Percentiles rank a stretch among this genome's conserved stretches.
phyloP scores from a whole-genome alignment of 1,139 yeast species.

The Saccharomyces hybrid region DNA sequence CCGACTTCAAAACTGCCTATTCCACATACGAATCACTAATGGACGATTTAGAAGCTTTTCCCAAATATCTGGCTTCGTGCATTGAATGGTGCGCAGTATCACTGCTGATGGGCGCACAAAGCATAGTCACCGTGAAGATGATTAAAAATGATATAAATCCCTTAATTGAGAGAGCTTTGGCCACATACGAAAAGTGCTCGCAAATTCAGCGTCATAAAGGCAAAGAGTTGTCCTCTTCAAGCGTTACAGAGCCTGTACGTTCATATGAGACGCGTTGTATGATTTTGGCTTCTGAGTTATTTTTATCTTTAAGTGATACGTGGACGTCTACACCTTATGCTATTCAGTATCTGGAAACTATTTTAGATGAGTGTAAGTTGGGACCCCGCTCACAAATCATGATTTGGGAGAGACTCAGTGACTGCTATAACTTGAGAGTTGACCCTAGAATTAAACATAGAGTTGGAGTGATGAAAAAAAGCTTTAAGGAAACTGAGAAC shows the following conservation, averaged over 20 bases:
- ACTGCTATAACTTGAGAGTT: slow-evolving; percentile 33
- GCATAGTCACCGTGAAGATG: slow-evolving; percentile 52
- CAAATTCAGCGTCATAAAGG: slow-evolving; percentile 8
- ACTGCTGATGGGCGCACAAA: slow-evolving; percentile 59
- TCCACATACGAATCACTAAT: slow-evolving; percentile 75
- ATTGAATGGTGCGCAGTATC: slow-evolving; percentile 85
- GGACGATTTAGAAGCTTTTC: slow-evolving; percentile 54
- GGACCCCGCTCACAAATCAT: slow-evolving; percentile 35
- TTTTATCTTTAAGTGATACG: slow-evolving; percentile 35
- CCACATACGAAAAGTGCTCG: slow-evolving; percentile 30
- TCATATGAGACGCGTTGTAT: slow-evolving; percentile 38
- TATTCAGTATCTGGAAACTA: slow-evolving; percentile 34
- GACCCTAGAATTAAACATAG: slow-evolving; percentile 27
- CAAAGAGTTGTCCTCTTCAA: slow-evolving; percentile 10
- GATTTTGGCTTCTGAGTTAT: slow-evolving; percentile 33
- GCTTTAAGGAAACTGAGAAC: slow-evolving; percentile 10
- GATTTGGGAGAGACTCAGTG: slow-evolving; percentile 43
- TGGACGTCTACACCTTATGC: slow-evolving; percentile 38
- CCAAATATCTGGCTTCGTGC: slow-evolving; percentile 62
- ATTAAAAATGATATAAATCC: slow-evolving; percentile 56
- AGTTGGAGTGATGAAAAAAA: slow-evolving; percentile 8
- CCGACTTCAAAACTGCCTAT: slow-evolving; percentile 82
- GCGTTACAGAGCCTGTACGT: slow-evolving; percentile 11
- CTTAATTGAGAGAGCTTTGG: slow-evolving; percentile 40
- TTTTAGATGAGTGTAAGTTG: slow-evolving; percentile 30